Evolutionary conservation across 768 basidiomycete species (phyloP), one percentile per base, ranked within the genome.

Genomic region (Podaxis sp.): DNA sequence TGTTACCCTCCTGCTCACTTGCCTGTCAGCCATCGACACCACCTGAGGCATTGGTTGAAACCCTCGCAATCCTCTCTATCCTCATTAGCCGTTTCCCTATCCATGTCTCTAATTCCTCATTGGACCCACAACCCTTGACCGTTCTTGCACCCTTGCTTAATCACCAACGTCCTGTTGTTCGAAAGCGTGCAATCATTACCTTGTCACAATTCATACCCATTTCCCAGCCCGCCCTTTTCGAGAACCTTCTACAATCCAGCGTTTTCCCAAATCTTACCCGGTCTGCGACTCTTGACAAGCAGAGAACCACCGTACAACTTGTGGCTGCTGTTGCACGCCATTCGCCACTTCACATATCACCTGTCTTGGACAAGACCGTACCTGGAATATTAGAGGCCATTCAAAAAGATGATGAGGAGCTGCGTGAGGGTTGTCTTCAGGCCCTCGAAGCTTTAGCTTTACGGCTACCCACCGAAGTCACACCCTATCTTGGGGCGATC

Each of bases 101-200:
- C 52, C 82, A 89, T 67, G 76, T 93, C 50, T 74, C 86, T 37
- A 77, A 77, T 59, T 74, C 82, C 25, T 73, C 75, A 40, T 73
- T 88, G 55, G 69, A 76, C 50, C 82, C 86, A 14, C 81, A 81
- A 50, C 88, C 93, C 35, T 74, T 94, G 4, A 70, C 75, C 4
- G 85, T 88, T 18, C 82, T 90, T 57, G 88, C 84, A 0, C 91
- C 85, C 38, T 81, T 91, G 32, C 82, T 93, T 50, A 80, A 78
- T n/a, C 91, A 90, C 73, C 68, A 81, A 6, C 87, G 94, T 3
- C 84, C 90, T 9, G 93, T 93, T 0, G 91, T 98, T 56, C 86
- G 95, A 54, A 98, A 98, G 77, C 89, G 95, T 55, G 91, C 93
- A 2, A 95, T 98, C 61, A 78, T 87, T 38, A 92, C 94, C 0